These are phyloP conservation scores for Boletus sp. DNA, from an alignment of 768 basidiomycete genomes.

Conservation along the genomic window DNA sequence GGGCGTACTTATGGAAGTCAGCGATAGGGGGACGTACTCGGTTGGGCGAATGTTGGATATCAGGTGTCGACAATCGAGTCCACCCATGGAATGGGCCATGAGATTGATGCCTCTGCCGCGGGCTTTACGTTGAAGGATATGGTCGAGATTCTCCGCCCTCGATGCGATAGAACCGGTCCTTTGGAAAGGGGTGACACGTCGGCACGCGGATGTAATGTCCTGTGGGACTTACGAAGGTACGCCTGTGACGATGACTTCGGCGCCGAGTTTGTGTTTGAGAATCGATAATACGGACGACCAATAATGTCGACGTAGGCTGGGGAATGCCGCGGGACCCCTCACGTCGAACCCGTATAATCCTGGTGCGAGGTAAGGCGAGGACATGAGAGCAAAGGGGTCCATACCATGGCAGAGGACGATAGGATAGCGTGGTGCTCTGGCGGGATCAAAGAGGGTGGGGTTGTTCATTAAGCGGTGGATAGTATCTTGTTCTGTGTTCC, in stretches of 20 bases:
- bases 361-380: constrained; percentile 27
- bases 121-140: constrained; percentile 62
- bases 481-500: constrained; percentile 36
- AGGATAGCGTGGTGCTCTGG: constrained; percentile 80
- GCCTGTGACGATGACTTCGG: constrained; percentile 93
- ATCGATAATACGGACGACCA: constrained; percentile 88
- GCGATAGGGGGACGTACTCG: constrained; percentile 80
- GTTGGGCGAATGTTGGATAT: constrained; percentile 82
- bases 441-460: constrained; percentile 75
- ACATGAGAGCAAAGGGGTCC: background rate
- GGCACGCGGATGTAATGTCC: background rate
- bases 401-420: constrained; percentile 95
- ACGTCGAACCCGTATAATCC: constrained; percentile 96
- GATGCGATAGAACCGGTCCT: constrained; percentile 90
- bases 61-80: constrained; percentile 90
- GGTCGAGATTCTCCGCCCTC: constrained; percentile 74
- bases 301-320: constrained; percentile 85
- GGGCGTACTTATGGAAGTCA: constrained; percentile 90
- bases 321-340: constrained; percentile 78
- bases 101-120: constrained; percentile 85
- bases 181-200: background rate
- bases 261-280: constrained; percentile 76
- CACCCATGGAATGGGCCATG: constrained; percentile 97
- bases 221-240: constrained; percentile 75
- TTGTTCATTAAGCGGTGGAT: constrained; percentile 74